Conservation (phyloP, 768 basidiomycete genomes). For the Dacryopinax spathularia region DNA sequence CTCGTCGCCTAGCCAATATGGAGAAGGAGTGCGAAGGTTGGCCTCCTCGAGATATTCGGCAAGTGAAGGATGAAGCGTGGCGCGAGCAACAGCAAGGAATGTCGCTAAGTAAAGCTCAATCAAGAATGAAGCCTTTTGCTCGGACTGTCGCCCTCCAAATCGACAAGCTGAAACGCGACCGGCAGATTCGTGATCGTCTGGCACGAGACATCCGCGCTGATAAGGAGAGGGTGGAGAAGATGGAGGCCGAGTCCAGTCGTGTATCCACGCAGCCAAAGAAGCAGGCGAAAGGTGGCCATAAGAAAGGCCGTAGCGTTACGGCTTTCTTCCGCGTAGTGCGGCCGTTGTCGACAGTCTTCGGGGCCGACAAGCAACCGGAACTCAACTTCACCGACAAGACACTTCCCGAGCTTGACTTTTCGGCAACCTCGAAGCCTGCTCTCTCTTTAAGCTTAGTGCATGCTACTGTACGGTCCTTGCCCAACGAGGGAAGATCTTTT, state of each 20-base stretch:
- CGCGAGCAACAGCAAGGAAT: conserved; percentile 18
- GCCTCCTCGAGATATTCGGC: conserved; percentile 27
- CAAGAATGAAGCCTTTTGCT: conserved; percentile 33
- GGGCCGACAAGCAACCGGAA: conserved; percentile 35
- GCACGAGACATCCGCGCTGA: conserved; percentile 65
- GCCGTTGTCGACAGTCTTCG: conserved; percentile 78
- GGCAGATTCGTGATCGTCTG: conserved; percentile 48
- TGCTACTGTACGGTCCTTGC: conserved; percentile 51
- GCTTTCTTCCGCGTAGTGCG: conserved; percentile 59
- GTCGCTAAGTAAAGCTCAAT: neutral
- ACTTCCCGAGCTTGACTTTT: conserved; percentile 67
- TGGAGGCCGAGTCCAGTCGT: conserved; percentile 59
- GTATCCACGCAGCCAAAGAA: conserved; percentile 46
- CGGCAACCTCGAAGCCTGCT: conserved; percentile 55
- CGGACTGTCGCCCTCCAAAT: conserved; percentile 48
- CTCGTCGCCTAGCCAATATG: conserved; percentile 61
- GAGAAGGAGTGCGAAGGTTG: conserved; percentile 39
- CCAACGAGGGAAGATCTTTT: conserved; percentile 70
- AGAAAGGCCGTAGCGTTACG: conserved; percentile 70
- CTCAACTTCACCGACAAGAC: conserved; percentile 17
- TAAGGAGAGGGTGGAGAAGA: conserved; percentile 54
- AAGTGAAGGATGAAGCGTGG: conserved; percentile 60
- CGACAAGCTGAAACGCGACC: conserved; percentile 73
- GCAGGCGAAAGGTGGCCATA: conserved; percentile 37
- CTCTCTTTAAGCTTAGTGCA: conserved; percentile 61